Conservation (phyloP, 116 monocot genomes). For the Trichopus zeylanicus region DNA sequence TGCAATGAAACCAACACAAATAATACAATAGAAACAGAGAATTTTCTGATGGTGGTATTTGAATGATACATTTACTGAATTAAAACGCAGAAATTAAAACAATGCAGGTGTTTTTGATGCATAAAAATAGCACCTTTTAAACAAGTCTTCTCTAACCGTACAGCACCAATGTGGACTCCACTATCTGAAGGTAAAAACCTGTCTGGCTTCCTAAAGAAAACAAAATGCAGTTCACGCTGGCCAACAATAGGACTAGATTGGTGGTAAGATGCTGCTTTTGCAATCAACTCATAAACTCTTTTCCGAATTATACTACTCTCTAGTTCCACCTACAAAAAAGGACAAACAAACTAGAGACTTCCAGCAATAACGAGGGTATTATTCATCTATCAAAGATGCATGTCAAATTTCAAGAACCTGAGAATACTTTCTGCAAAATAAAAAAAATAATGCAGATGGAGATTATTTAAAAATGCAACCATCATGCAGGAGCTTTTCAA, state of each 20-base stretch:
- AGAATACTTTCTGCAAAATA: too few species aligned
- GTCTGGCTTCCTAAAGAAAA: slow-evolving; percentile 82
- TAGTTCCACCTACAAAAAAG: slow-evolving; percentile 65
- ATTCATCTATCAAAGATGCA: too few species aligned
- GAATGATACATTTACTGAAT: too few species aligned
- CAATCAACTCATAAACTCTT: slow-evolving; percentile 72
- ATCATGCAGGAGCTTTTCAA: too few species aligned
- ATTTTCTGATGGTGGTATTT: too few species aligned
- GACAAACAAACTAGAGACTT: background rate
- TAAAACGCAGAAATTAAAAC: background rate
- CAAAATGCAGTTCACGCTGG: slow-evolving; percentile 73
- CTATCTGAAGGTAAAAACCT: slow-evolving; percentile 61
- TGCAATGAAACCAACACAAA: too few species aligned
- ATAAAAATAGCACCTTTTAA: too few species aligned
- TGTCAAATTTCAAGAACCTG: too few species aligned
- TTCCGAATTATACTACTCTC: slow-evolving; percentile 61
- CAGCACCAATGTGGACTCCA: slow-evolving; percentile 35
- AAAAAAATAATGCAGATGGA: too few species aligned
- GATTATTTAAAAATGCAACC: too few species aligned
- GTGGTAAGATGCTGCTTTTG: slow-evolving; percentile 48
- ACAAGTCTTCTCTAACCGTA: slow-evolving; percentile 70
- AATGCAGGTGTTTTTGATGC: background rate
- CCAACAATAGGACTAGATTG: slow-evolving; percentile 18
- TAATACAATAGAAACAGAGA: too few species aligned
- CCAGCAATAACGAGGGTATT: too few species aligned